Conservation (phyloP, 148 eudicot species). For the Tetragonia tetragonoides region DNA sequence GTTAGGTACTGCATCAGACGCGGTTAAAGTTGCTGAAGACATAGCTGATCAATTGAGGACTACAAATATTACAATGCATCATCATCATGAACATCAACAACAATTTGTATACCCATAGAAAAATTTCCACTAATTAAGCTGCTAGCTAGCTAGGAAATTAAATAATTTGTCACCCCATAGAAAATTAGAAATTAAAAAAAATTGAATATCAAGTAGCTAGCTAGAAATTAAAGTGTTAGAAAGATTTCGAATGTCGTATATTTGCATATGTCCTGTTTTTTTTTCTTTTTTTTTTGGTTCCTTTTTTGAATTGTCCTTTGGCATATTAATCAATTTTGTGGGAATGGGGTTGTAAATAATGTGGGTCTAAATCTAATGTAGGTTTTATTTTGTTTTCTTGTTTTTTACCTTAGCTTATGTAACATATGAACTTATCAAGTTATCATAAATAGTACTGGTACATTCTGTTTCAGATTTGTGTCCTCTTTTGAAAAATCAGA, state of each 20-base stretch:
- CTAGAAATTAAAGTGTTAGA: too few relatives aligned
- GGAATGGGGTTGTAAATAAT: conserved; percentile 21
- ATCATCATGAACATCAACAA: background rate
- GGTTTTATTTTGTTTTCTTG: background rate
- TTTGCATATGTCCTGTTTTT: background rate
- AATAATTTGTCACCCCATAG: background rate
- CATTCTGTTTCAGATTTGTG: background rate
- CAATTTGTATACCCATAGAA: background rate
- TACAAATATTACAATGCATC: background rate
- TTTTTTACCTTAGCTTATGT: background rate
- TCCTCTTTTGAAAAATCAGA: too few relatives aligned
- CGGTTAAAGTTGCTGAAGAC: conserved; percentile 63
- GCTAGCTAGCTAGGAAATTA: background rate
- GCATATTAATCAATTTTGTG: conserved; percentile 55
- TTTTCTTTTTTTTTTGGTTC: conserved; percentile 9
- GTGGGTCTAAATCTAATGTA: conserved; percentile 4
- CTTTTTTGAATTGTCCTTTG: background rate
- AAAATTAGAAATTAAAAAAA: background rate
- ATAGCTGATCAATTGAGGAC: conserved; percentile 55
- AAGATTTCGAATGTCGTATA: background rate
- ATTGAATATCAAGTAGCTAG: background rate
- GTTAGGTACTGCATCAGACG: conserved; percentile 75
- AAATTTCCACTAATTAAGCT: conserved; percentile 3
- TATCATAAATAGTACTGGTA: background rate
- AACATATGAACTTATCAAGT: background rate